Evolutionary conservation across 306 rosid genomes (phyloP).

Genomic region (Rubus idaeus): DNA sequence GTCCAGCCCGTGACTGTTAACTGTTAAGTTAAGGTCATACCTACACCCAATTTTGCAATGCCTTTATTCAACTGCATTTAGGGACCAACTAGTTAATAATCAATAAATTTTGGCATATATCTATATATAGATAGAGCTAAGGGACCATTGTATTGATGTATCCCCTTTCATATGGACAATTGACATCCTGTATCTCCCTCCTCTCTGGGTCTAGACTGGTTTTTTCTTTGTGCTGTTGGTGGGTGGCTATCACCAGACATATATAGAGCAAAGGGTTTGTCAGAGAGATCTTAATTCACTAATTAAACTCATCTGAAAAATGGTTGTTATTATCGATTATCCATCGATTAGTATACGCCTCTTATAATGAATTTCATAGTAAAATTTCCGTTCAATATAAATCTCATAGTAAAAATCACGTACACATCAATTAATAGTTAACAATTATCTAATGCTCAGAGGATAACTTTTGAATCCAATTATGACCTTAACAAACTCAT

Average conservation of each 20-base stretch:
- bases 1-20: constrained; percentile 58
- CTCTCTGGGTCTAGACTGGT: background rate
- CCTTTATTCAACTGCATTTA: constrained; percentile 32
- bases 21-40: constrained; percentile 40
- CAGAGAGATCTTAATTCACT: background rate
- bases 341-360: background rate
- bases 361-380: background rate
- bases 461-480: background rate
- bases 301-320: background rate
- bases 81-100: constrained; percentile 51
- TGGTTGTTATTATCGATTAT: background rate
- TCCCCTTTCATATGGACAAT: background rate
- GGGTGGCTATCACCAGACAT: constrained; percentile 25
- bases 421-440: background rate
- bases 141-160: constrained; percentile 20
- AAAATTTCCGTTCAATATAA: too few relatives aligned
- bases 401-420: too few relatives aligned
- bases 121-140: background rate
- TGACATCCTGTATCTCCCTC: constrained; percentile 1
- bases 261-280: background rate
- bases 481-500: background rate
- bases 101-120: background rate
- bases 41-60: constrained; percentile 13
- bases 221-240: background rate
- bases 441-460: background rate